Conservation (phyloP, 331 rosid species). For the Pyrus hybrid region DNA sequence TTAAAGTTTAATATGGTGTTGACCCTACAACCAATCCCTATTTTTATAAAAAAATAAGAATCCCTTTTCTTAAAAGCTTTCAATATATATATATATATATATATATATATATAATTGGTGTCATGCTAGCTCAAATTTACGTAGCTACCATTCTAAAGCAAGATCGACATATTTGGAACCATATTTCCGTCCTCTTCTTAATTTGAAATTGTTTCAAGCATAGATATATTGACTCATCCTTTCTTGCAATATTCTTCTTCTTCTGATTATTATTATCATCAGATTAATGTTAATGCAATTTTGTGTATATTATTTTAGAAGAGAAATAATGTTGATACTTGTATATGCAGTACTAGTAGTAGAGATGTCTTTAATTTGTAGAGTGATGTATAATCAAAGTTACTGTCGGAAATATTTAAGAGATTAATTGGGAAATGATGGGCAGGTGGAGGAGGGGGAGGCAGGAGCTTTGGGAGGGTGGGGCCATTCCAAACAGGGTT, state of each 20-base stretch:
- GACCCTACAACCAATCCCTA: too few relatives aligned
- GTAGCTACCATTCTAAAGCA: not conserved
- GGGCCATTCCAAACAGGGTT: conserved; percentile 73
- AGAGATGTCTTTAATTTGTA: not conserved
- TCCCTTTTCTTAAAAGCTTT: too few relatives aligned
- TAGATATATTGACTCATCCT: too few relatives aligned
- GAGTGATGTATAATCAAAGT: not conserved
- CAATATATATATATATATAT: too few relatives aligned
- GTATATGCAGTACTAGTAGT: not conserved
- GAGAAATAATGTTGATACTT: not conserved
- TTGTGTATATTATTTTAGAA: not conserved
- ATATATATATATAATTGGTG: not conserved
- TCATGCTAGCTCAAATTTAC: not conserved
- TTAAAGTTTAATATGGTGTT: too few relatives aligned
- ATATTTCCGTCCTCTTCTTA: not conserved
- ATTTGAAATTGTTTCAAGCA: not conserved
- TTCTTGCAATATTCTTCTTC: not conserved
- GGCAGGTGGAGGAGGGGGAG: conserved; percentile 35
- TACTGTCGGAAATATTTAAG: not conserved
- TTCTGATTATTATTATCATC: not conserved
- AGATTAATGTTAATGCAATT: not conserved
- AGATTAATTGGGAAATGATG: not conserved
- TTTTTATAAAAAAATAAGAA: too few relatives aligned
- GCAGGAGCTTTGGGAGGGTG: conserved; percentile 90
- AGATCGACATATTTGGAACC: not conserved